Evolutionary conservation across 116 monocot species (phyloP).

Genomic region (Phalaenopsis hybrid): DNA sequence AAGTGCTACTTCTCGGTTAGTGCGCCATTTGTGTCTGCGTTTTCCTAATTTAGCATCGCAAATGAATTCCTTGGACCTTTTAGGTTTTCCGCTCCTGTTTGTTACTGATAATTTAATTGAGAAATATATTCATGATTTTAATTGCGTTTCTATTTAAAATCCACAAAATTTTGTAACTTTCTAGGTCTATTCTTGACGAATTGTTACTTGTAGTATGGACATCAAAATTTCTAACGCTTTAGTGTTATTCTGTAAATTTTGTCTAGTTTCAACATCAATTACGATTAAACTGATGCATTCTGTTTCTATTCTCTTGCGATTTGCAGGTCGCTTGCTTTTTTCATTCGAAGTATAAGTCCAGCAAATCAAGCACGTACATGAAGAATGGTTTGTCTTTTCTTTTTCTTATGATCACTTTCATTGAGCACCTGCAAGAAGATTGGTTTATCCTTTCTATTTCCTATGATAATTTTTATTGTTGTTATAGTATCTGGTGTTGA

Average conservation of each 20-base stretch:
- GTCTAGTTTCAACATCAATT: background rate
- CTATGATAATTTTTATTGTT: background rate
- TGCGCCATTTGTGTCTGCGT: background rate
- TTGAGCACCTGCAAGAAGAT: too few relatives aligned
- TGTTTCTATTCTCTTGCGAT: background rate
- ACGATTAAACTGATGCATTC: background rate
- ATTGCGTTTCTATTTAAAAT: background rate
- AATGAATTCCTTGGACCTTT: background rate
- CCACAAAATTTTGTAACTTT: background rate
- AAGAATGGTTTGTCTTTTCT: constrained; percentile 29
- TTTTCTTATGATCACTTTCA: background rate
- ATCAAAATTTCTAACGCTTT: background rate
- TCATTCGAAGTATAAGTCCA: constrained; percentile 43
- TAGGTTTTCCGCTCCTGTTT: background rate
- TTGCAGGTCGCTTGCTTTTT: constrained; percentile 46
- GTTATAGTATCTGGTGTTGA: background rate
- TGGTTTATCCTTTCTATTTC: too few relatives aligned
- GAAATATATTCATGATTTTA: background rate
- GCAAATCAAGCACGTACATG: constrained; percentile 32
- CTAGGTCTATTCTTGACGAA: background rate
- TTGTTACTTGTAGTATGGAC: background rate
- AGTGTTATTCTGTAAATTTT: background rate
- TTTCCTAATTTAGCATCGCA: background rate
- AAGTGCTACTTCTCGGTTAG: constrained; percentile 58
- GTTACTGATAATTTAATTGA: background rate